A percentile compares a stretch with the other conserved stretches of the same genome.
phyloP scores from a whole-genome alignment of 352 stramenopile genomes.

The Hyaloperonospora brassicae region DNA sequence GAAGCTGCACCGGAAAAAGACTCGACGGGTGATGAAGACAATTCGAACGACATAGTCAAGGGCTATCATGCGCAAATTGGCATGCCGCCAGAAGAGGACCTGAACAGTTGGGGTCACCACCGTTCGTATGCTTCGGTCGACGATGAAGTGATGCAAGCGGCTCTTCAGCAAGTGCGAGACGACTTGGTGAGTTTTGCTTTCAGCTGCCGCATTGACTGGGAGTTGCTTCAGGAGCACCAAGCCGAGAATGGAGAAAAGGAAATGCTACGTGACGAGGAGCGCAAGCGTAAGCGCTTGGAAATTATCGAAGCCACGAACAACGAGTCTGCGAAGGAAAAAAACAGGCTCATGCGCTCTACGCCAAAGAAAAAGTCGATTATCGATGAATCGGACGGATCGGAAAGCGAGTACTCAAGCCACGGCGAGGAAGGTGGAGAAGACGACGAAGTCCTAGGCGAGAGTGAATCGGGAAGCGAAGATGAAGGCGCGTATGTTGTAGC shows the following conservation, averaged over 20 bases:
- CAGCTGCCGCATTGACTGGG: conserved; percentile 93
- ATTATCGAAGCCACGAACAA: conserved; percentile 48
- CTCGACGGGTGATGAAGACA: conserved; percentile 11
- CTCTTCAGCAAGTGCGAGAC: conserved; percentile 45
- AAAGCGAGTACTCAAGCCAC: conserved; percentile 29
- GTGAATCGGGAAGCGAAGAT: conserved; percentile 23
- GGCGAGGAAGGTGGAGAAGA: conserved; percentile 26
- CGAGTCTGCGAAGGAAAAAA: conserved; percentile 19
- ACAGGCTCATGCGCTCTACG: conserved; percentile 19
- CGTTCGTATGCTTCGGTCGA: conserved; percentile 92
- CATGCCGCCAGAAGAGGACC: conserved; percentile 96
- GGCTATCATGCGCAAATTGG: conserved; percentile 77
- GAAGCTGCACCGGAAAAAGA: conserved; percentile 11
- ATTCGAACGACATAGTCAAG: conserved; percentile 26
- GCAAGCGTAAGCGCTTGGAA: conserved; percentile 61
- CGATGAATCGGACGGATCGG: conserved; percentile 43
- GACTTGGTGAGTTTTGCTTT: conserved; percentile 91
- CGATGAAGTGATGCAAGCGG: conserved; percentile 93
- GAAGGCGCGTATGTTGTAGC: conserved; percentile 15
- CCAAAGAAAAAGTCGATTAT: conserved; percentile 32
- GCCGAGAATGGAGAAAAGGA: conserved; percentile 72
- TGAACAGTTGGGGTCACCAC: conserved; percentile 97
- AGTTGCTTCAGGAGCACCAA: conserved; percentile 87
- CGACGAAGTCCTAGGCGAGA: conserved; percentile 22
- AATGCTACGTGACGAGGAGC: conserved; percentile 58